These are phyloP conservation scores for Boletus reticuloceps DNA, from an alignment of 768 basidiomycete genomes.

Conservation along the genomic window DNA sequence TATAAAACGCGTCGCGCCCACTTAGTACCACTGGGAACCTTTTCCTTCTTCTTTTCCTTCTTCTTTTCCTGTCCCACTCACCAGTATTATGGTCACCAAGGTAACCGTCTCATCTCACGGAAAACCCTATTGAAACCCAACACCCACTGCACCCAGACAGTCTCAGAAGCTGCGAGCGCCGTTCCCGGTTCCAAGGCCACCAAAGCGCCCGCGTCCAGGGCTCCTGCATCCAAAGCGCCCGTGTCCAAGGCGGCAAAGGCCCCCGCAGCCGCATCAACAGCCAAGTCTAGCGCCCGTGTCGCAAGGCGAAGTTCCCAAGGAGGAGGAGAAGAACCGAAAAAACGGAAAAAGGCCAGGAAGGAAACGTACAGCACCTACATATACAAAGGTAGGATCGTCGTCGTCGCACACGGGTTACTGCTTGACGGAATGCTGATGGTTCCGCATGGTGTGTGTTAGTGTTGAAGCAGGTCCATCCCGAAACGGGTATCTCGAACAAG, in stretches of 20 bases:
- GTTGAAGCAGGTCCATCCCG: constrained; percentile 72
- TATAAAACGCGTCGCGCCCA: constrained; percentile 13
- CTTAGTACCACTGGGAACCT: no score
- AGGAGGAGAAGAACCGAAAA: constrained; percentile 43
- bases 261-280: constrained; percentile 37
- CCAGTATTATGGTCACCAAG: background rate
- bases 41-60: no score
- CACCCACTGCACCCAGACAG: no score
- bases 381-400: constrained; percentile 47
- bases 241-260: constrained; percentile 53
- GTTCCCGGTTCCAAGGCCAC: constrained; percentile 32
- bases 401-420: background rate
- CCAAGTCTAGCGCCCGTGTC: constrained; percentile 33
- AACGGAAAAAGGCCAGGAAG: constrained; percentile 54
- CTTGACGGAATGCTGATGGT: background rate
- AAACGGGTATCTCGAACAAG: constrained; percentile 73
- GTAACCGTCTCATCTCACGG: background rate
- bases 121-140: no score
- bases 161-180: background rate
- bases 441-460: constrained; percentile 26
- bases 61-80: no score
- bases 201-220: constrained; percentile 13
- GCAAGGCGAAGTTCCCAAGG: constrained; percentile 7
- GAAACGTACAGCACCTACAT: constrained; percentile 67
- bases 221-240: constrained; percentile 1